Evolutionary conservation across 129 eudicot genomes (phyloP).

Genomic region (Erigeron canadensis): DNA sequence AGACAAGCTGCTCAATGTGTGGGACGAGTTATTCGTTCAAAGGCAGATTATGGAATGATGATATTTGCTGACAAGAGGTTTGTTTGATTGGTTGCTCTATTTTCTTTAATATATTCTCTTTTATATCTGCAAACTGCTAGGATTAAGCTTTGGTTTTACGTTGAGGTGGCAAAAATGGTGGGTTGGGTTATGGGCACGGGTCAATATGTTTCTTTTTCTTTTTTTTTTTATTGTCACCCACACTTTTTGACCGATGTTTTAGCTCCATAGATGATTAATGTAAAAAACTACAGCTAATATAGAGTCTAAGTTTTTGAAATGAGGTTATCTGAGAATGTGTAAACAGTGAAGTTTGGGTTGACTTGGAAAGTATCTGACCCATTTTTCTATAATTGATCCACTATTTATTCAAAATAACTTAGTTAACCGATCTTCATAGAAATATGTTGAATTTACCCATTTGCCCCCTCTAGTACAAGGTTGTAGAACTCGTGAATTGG

Average conservation of each 20-base stretch:
- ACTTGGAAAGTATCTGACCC: too few species aligned
- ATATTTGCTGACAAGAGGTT: slow-evolving; percentile 99
- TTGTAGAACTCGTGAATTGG: too few species aligned
- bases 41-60: slow-evolving; percentile 99
- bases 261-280: too few species aligned
- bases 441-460: neutral
- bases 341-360: neutral
- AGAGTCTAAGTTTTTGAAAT: too few species aligned
- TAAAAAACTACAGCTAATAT: too few species aligned
- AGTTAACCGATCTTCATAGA: neutral
- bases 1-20: slow-evolving; percentile 99
- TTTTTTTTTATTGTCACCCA: too few species aligned
- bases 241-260: too few species aligned
- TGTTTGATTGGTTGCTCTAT: slow-evolving; percentile 18
- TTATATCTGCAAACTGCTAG: neutral
- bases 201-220: neutral
- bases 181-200: neutral
- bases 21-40: slow-evolving; percentile 96
- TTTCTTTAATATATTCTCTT: neutral
- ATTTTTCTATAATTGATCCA: neutral
- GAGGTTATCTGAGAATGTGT: too few species aligned
- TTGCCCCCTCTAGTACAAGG: neutral
- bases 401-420: neutral
- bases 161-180: slow-evolving; percentile 1
- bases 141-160: slow-evolving; percentile 13